Evolutionary conservation across 2,329 filamentous ascomycete genomes (phyloP).

Genomic region (Cladosporium sp.): DNA sequence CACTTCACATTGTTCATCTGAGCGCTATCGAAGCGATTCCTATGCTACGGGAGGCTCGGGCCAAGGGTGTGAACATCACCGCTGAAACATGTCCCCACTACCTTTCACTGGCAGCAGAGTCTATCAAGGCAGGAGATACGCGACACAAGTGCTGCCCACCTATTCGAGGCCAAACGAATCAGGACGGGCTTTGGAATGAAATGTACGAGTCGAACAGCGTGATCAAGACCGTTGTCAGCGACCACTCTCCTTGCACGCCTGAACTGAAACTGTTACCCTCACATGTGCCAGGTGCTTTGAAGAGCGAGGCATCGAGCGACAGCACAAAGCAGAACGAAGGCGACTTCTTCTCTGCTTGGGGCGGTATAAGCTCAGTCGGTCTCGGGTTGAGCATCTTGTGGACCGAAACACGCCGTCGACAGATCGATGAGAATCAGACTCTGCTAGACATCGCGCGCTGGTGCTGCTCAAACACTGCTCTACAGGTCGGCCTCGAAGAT

Average conservation of each 20-base stretch:
- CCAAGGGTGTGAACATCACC: conserved; percentile 74
- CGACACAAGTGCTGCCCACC: conserved; percentile 94
- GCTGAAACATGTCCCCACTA: conserved; percentile 97
- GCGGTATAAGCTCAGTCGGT: conserved; percentile 90
- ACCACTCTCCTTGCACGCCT: conserved; percentile 94
- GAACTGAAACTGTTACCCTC: conserved; percentile 82
- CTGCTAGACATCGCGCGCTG: conserved; percentile 79
- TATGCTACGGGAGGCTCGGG: conserved; percentile 68
- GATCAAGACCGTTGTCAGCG: conserved; percentile 86
- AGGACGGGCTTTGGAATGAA: conserved; percentile 83
- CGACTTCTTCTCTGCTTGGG: conserved; percentile 96
- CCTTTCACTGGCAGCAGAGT: conserved; percentile 76
- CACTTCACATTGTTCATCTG: conserved; percentile 89
- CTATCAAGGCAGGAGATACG: conserved; percentile 79
- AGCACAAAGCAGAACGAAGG: conserved; percentile 51
- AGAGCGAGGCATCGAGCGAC: conserved; percentile 25
- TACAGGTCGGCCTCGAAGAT: conserved; percentile 78
- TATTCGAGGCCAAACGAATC: conserved; percentile 76
- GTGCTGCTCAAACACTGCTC: conserved; percentile 81
- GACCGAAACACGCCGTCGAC: conserved; percentile 65
- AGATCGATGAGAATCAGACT: conserved; percentile 47
- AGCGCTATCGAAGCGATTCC: conserved; percentile 87
- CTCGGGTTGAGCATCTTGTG: conserved; percentile 87
- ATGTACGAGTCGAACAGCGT: conserved; percentile 62
- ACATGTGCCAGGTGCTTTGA: conserved; percentile 52